These are phyloP conservation scores for grape (Vitis vinifera) DNA, from an alignment of 164 flowering plant genomes.

Conservation along the genomic window ASM3070453v1 NC_081806.1:18637501-18638000, in stretches of 20 bases:
- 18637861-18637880: too few species aligned
- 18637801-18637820: conserved; percentile 61
- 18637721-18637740: conserved; percentile 29
- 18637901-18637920: too few species aligned
- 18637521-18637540: conserved; percentile 36
- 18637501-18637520: conserved; percentile 50
- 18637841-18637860: too few species aligned
- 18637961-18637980: too few species aligned
- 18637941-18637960: too few species aligned
- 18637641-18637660: neutral
- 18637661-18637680: conserved; percentile 38
- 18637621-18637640: neutral
- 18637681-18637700: conserved; percentile 34
- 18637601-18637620: neutral
- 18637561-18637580: neutral
- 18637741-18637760: conserved; percentile 39
- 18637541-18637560: neutral
- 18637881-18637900: too few species aligned
- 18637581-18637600: neutral
- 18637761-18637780: conserved; percentile 38
- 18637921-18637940: too few species aligned
- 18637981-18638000: too few species aligned
- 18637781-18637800: conserved; percentile 39
- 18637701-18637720: conserved; percentile 24
- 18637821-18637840: neutral